Percentiles rank a stretch among this genome's conserved stretches.
Conservation (phyloP, 192 early-diverging fungal genomes). For the Rhizophagus clarus region DNA sequence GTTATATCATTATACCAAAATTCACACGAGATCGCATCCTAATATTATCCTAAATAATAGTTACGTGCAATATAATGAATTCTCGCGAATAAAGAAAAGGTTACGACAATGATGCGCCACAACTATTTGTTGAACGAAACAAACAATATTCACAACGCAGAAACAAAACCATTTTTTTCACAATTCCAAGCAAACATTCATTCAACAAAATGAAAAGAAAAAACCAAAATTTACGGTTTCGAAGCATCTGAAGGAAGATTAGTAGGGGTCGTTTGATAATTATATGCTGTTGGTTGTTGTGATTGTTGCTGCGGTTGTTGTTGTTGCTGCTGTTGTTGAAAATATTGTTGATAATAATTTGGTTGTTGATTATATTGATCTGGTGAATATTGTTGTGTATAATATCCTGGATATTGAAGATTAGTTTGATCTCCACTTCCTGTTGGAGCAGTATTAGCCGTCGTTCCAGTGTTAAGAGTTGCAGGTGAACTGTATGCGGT, state of each 20-base stretch:
- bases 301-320: constrained; percentile 14
- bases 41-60: too few species aligned
- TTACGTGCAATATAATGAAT: too few species aligned
- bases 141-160: too few species aligned
- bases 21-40: neutral
- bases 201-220: neutral
- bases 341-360: constrained; percentile 26
- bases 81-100: neutral
- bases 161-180: too few species aligned
- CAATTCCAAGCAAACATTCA: too few species aligned
- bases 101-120: neutral
- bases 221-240: neutral
- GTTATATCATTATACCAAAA: neutral
- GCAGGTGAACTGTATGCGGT: neutral
- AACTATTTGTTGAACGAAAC: too few species aligned
- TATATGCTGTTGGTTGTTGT: constrained; percentile 10
- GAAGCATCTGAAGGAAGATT: constrained; percentile 3
- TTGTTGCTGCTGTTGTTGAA: constrained; percentile 13
- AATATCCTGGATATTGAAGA: constrained; percentile 23
- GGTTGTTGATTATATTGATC: constrained; percentile 33
- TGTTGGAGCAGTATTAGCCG: neutral
- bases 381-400: constrained; percentile 21
- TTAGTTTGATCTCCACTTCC: constrained; percentile 26
- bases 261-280: constrained; percentile 4
- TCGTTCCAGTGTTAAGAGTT: neutral